Evolutionary conservation across 192 early-diverging fungal species (phyloP).

Genomic region (Pilobolus umbonatus): DNA sequence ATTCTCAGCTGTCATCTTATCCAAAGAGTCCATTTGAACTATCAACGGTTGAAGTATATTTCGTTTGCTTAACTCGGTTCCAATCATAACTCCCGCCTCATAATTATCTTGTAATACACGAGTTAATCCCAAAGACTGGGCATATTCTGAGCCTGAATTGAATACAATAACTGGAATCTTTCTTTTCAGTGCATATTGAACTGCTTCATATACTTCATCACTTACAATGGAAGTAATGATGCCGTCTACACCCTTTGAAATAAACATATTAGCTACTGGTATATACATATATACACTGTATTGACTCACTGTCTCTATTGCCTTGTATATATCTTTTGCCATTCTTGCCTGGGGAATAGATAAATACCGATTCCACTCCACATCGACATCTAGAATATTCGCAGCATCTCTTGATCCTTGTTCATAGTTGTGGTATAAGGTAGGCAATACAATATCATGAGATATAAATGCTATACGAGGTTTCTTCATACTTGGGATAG

Average conservation of each 20-base stretch:
- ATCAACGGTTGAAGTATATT: background rate
- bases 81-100: conserved; percentile 1
- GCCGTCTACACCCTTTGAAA: conserved; percentile 14
- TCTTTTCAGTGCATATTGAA: background rate
- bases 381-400: conserved; percentile 11
- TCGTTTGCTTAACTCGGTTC: background rate
- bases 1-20: background rate
- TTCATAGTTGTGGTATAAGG: conserved; percentile 17
- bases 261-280: background rate
- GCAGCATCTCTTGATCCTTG: conserved; percentile 25
- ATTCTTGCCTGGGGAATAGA: background rate
- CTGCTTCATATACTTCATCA: background rate
- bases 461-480: conserved; percentile 20
- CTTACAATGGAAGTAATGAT: conserved; percentile 21
- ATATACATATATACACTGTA: background rate
- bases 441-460: conserved; percentile 7
- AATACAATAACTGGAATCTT: conserved; percentile 17
- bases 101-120: conserved; percentile 13
- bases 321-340: conserved; percentile 5
- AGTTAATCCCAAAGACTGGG: conserved; percentile 2
- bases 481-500: background rate
- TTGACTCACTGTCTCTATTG: conserved; percentile 6
- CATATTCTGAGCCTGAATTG: conserved; percentile 7
- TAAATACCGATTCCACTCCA: conserved; percentile 18
- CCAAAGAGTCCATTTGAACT: background rate